Evolutionary conservation across 257 asterid genomes (phyloP).

Genomic region (Solanum etuberosum): DNA sequence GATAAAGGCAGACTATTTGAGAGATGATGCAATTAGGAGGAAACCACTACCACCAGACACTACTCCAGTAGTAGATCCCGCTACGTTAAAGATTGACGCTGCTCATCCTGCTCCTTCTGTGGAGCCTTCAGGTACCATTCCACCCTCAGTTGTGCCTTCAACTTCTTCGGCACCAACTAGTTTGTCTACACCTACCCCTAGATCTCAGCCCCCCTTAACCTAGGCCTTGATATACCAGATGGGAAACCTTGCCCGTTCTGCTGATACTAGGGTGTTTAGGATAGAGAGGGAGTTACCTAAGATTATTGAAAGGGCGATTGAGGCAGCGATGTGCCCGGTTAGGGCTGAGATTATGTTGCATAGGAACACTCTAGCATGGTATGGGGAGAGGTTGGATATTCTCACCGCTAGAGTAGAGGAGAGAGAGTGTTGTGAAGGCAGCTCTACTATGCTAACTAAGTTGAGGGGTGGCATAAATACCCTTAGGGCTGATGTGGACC

Average conservation of each 20-base stretch:
- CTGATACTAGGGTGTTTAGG: not conserved
- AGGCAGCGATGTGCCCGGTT: accelerated
- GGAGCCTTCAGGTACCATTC: not conserved
- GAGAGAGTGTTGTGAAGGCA: not conserved
- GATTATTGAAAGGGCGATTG: not conserved
- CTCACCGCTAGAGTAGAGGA: not conserved
- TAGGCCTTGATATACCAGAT: too few species aligned
- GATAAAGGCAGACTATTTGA: too few species aligned
- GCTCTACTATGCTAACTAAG: too few species aligned
- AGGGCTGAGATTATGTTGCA: not conserved
- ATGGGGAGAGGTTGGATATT: not conserved
- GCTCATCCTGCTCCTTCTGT: not conserved
- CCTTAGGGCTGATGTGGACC: too few species aligned
- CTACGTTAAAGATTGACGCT: not conserved
- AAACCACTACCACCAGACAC: not conserved
- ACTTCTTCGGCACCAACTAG: not conserved
- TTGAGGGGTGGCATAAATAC: too few species aligned
- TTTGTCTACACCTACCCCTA: not conserved
- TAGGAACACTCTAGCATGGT: not conserved
- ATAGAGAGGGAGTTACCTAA: not conserved
- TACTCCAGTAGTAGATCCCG: not conserved
- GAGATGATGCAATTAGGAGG: not conserved
- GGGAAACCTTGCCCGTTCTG: not conserved
- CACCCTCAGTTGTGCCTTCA: not conserved
- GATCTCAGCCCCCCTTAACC: not conserved